A percentile compares a stretch with the other conserved stretches of the same genome.
phyloP scores from a whole-genome alignment of 2,329 filamentous ascomycete genomes.

The Cladosporium sp. region DNA sequence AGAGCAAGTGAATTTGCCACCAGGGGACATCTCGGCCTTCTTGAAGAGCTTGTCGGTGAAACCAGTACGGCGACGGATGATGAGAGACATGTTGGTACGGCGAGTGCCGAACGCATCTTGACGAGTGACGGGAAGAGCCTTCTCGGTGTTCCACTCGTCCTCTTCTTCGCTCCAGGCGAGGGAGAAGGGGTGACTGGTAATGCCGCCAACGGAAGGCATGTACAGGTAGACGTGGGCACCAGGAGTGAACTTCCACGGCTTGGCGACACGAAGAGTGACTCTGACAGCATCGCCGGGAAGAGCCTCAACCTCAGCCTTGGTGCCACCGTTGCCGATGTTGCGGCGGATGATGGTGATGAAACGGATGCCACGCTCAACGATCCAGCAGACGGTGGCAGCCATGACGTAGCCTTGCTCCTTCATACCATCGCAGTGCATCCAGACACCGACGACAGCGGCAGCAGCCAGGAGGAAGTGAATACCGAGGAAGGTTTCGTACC shows the following conservation, averaged over 20 bases:
- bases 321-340: conserved; percentile 64
- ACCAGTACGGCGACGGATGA: conserved; percentile 82
- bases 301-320: conserved; percentile 65
- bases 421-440: conserved; percentile 57
- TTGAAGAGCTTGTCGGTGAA: conserved; percentile 80
- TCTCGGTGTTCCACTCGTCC: conserved; percentile 36
- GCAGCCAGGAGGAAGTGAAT: conserved; percentile 63
- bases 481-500: conserved; percentile 73
- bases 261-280: conserved; percentile 67
- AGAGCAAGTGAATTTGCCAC: conserved; percentile 55
- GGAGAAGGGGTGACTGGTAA: conserved; percentile 76
- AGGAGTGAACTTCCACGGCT: conserved; percentile 70
- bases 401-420: conserved; percentile 58
- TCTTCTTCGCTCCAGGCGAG: conserved; percentile 71
- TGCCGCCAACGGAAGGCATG: conserved; percentile 65
- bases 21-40: conserved; percentile 54
- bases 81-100: conserved; percentile 63
- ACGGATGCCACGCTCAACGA: conserved; percentile 57
- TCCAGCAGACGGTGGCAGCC: conserved; percentile 63
- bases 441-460: conserved; percentile 58
- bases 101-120: conserved; percentile 50
- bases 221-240: conserved; percentile 78
- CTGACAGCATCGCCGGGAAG: conserved; percentile 71
- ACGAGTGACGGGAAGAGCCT: conserved; percentile 43
- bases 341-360: conserved; percentile 57